Base-by-base conservation (phyloP, 169 alveolate genomes). In the Eimeria maxima region DNA sequence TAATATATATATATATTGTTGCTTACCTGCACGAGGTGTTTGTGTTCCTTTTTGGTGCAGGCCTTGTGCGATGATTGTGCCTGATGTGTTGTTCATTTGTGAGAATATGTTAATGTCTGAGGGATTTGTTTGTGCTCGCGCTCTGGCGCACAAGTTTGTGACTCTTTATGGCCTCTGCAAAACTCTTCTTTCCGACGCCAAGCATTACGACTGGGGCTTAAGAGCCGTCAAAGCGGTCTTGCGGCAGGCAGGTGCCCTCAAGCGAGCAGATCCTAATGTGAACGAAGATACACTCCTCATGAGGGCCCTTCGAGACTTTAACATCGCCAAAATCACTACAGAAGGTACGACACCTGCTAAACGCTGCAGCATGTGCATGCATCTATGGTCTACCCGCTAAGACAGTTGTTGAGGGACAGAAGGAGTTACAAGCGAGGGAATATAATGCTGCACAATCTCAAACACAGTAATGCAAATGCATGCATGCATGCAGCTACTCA, bases 21-120 rank as follows among this genome's bases (percentile, higher is more conserved):
- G 29, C 11, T 18, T 16, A 11, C 38, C 38, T 14, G 33, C 67
- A 24, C 16, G 22, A 14, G 67, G n/a, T 57, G 14, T 76, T 6
- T 14, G 55, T 47, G 67, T 80, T 45, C 8, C 7, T 18, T 20
- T 65, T 16, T 4, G 1, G 20, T 29, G 47, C 95, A 98, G 99
- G 96, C 97, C 99, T 42, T 98, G 99, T 95, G 99, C 99, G 78
- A 99, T 99, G 99, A 99, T 99, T 89, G 99, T 98, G 20, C 99
- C 99, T 22, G 99, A 99, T 96, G 97, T 98, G 63, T 97, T 97
- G 83, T 98, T 99, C 96, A 99, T 99, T 88, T 99, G 99, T 96
- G 99, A 98, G 97, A 99, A 98, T 98, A 98, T 98, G 99, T 99
- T 99, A 95, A 98, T 99, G 99, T 98, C 99, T 90, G 99, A 99